phyloP scores from a whole-genome alignment of 192 early-diverging fungal species.

The Coemansia sp. region DNA sequence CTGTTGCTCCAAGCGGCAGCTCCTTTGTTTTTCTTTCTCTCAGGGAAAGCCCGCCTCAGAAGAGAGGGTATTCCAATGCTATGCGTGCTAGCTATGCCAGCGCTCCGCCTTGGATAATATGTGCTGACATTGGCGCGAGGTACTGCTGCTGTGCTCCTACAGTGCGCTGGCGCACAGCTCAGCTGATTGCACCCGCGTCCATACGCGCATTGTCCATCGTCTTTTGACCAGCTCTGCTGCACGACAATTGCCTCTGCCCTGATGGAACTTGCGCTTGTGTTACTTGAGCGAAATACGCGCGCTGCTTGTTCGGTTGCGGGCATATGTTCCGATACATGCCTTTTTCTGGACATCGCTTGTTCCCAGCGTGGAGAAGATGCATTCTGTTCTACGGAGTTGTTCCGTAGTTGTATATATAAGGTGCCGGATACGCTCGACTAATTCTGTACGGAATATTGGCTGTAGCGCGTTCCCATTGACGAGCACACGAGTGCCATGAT shows the following conservation, averaged over 20 bases:
- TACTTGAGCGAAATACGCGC: not conserved
- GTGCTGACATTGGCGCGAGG: not conserved
- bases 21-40: not conserved
- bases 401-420: not conserved
- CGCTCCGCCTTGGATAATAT: not conserved
- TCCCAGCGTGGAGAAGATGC: not conserved
- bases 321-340: not conserved
- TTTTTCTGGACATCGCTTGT: not conserved
- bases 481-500: slow-evolving; percentile 73
- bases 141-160: not conserved
- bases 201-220: not conserved
- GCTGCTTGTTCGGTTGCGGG: not conserved
- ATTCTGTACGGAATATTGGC: slow-evolving; percentile 1
- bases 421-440: not conserved
- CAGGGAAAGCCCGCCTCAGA: not conserved
- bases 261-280: not conserved
- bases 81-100: not conserved
- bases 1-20: not conserved
- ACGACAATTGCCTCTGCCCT: not conserved
- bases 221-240: not conserved
- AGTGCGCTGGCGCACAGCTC: slow-evolving; percentile 17
- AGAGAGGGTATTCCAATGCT: not conserved
- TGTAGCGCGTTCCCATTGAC: slow-evolving; percentile 64
- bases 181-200: slow-evolving; percentile 11
- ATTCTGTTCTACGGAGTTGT: not conserved